A percentile compares a stretch with the other conserved stretches of the same genome.
Conservation (phyloP, 1,139 yeast species). For the Debaryomycetaceae sp. region DNA sequence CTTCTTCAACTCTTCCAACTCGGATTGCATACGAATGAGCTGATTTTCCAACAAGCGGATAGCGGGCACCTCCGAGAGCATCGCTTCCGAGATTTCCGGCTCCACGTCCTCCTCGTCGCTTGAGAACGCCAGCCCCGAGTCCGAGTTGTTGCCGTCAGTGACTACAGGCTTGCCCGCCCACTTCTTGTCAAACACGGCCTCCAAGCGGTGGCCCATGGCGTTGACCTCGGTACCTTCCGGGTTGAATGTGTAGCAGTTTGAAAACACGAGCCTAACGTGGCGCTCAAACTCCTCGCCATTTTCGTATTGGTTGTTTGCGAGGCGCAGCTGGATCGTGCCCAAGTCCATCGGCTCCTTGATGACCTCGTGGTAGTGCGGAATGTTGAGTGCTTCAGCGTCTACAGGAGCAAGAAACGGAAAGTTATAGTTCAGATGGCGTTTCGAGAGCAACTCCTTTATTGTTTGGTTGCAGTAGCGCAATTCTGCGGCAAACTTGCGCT, state of each 20-base stretch:
- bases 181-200: slow-evolving; percentile 72
- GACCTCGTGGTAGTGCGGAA: slow-evolving; percentile 79
- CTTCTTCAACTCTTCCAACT: slow-evolving; percentile 70
- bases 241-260: slow-evolving; percentile 83
- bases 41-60: slow-evolving; percentile 84
- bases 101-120: slow-evolving; percentile 48
- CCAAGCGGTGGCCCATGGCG: slow-evolving; percentile 88
- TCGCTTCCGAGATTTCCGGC: slow-evolving; percentile 62
- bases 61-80: slow-evolving; percentile 70
- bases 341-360: slow-evolving; percentile 94
- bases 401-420: slow-evolving; percentile 92
- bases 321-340: slow-evolving; percentile 70
- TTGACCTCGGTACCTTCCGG: slow-evolving; percentile 96
- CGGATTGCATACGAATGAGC: slow-evolving; percentile 73
- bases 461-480: slow-evolving; percentile 77
- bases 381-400: slow-evolving; percentile 86
- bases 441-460: slow-evolving; percentile 68
- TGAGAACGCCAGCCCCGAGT: slow-evolving; percentile 12
- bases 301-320: slow-evolving; percentile 79
- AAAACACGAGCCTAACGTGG: slow-evolving; percentile 74
- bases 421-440: slow-evolving; percentile 74
- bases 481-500: slow-evolving; percentile 86
- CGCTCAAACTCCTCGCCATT: slow-evolving; percentile 78
- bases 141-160: slow-evolving; percentile 43
- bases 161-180: slow-evolving; percentile 91